phyloP scores from a whole-genome alignment of 2,329 filamentous ascomycete genomes.

The Trichoderma harzianum region DNA sequence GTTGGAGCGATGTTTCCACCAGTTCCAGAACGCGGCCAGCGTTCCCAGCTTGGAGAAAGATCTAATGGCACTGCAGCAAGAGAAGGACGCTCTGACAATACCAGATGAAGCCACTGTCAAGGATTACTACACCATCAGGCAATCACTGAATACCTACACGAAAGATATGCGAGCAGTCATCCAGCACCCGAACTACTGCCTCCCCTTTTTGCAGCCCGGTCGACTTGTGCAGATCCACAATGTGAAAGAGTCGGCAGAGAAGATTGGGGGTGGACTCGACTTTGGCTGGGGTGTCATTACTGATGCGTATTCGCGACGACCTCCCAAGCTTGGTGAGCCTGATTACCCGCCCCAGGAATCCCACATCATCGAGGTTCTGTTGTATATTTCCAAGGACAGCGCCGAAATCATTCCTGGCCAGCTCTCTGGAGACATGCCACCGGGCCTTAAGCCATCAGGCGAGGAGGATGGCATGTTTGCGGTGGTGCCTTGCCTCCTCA shows the following conservation, averaged over 20 bases:
- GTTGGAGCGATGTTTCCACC: constrained; percentile 97
- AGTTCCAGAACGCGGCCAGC: constrained; percentile 93
- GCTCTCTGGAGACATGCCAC: constrained; percentile 47
- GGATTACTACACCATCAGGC: constrained; percentile 88
- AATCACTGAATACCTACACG: constrained; percentile 77
- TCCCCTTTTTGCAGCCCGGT: constrained; percentile 83
- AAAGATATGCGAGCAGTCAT: constrained; percentile 90
- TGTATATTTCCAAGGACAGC: constrained; percentile 56
- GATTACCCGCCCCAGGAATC: constrained; percentile 72
- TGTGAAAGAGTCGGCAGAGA: constrained; percentile 46
- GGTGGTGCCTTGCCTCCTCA: constrained; percentile 75
- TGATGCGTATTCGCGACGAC: constrained; percentile 64
- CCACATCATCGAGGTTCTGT: constrained; percentile 77
- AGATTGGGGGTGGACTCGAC: constrained; percentile 48
- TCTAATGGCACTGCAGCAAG: constrained; percentile 71
- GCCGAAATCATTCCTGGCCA: constrained; percentile 41
- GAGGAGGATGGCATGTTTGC: constrained; percentile 32
- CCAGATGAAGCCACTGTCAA: constrained; percentile 84
- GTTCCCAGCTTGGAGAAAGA: constrained; percentile 82
- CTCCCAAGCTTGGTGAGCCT: constrained; percentile 63
- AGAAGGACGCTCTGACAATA: constrained; percentile 71
- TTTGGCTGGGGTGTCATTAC: constrained; percentile 95
- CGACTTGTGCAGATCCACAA: constrained; percentile 84
- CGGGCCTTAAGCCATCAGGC: constrained; percentile 51
- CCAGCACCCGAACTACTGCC: constrained; percentile 82